A percentile compares a stretch with the other conserved stretches of the same genome.
Evolutionary conservation across 2,329 filamentous ascomycete species (phyloP).

Genomic region (Sporothrix mexicana): DNA sequence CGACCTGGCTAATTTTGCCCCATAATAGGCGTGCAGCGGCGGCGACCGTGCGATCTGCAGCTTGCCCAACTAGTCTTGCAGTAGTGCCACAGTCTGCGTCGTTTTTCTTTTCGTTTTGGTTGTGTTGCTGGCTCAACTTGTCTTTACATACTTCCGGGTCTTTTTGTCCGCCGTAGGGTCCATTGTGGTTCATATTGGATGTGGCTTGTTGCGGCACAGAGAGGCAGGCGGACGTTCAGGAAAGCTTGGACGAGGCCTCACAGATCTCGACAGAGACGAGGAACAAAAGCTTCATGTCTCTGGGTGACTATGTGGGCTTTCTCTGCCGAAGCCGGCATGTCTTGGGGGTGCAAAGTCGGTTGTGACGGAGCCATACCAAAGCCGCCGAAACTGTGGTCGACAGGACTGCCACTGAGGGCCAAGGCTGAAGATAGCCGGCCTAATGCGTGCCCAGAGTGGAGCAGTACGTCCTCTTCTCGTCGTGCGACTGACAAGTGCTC

Average conservation of each 20-base stretch:
- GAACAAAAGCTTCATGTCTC: background rate
- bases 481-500: background rate
- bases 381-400: background rate
- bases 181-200: too few relatives aligned
- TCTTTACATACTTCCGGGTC: background rate
- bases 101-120: slow-evolving; percentile 20
- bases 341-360: background rate
- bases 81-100: slow-evolving; percentile 17
- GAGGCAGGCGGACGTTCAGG: background rate
- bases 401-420: background rate
- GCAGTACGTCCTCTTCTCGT: background rate
- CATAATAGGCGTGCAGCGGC: slow-evolving; percentile 14
- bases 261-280: too few relatives aligned
- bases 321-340: background rate
- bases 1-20: slow-evolving; percentile 17
- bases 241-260: background rate
- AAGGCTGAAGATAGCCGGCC: slow-evolving; percentile 3
- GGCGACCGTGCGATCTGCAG: slow-evolving; percentile 22
- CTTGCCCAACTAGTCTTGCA: slow-evolving; percentile 19
- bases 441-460: background rate
- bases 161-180: background rate
- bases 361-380: background rate
- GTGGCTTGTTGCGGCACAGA: background rate
- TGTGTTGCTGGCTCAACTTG: background rate
- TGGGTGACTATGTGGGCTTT: background rate